Evolutionary conservation across 805 yeast species (phyloP).

Genomic region (Metschnikowia similis): DNA sequence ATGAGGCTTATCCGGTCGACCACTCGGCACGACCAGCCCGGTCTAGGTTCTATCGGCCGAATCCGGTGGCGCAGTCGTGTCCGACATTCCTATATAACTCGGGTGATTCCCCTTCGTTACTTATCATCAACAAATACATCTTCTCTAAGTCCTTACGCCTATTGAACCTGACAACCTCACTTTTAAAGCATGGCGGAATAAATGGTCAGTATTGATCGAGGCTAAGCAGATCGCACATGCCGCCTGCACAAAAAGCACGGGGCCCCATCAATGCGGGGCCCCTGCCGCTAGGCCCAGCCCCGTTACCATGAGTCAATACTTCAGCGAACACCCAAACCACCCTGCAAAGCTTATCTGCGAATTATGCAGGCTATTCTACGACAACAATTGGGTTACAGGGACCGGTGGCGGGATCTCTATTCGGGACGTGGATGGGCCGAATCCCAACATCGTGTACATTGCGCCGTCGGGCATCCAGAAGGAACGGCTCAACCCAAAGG

Average conservation of each 20-base stretch:
- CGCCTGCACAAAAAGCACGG: background rate
- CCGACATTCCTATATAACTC: too few species aligned
- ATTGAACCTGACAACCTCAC: too few species aligned
- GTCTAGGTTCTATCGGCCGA: too few species aligned
- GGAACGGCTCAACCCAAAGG: constrained; percentile 76
- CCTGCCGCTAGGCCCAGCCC: too few species aligned
- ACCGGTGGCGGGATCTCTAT: constrained; percentile 95
- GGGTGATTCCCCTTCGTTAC: too few species aligned
- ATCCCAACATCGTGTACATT: constrained; percentile 54
- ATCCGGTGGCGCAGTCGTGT: too few species aligned
- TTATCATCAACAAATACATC: too few species aligned
- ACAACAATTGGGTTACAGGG: constrained; percentile 89
- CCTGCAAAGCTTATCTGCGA: constrained; percentile 86
- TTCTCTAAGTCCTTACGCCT: too few species aligned
- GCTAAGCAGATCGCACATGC: background rate
- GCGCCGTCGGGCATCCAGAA: constrained; percentile 98
- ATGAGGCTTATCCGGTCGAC: too few species aligned
- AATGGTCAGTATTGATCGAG: background rate
- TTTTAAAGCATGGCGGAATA: background rate
- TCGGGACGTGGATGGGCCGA: constrained; percentile 40
- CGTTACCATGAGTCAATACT: constrained; percentile 3
- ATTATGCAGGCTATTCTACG: constrained; percentile 70
- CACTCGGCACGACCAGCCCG: too few species aligned
- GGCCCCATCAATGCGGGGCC: background rate
- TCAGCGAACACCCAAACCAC: constrained; percentile 46